Base-by-base conservation (phyloP, 495 filamentous ascomycete species). In the Annulohypoxylon bovei region DNA sequence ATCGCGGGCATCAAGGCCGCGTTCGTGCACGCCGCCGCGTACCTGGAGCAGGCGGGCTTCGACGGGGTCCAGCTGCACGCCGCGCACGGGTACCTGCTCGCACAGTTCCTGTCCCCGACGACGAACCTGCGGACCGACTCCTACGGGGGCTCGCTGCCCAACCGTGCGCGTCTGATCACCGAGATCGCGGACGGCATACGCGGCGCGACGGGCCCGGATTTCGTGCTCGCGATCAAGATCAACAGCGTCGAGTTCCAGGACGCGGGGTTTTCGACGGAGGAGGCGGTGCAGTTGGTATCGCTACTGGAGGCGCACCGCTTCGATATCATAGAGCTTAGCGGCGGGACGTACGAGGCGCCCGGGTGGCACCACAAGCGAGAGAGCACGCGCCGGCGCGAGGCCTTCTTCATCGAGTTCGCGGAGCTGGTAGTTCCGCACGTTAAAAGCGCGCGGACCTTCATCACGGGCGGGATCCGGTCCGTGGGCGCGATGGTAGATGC, bases 221-320 rank as follows among this genome's bases (percentile, higher is more conserved):
- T 91, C 79, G 83, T 89, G 37, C 70, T 92, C 32, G 81, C 82
- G 39, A 88, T 90, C 77, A 92, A 92, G 79, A 79, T 92, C 74
- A 92, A 92, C 78, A 88, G 83, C 72, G 88, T 90, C 67, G 88
- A 92, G 75, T 90, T 90, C 76, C 87, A 92, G 73, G 70, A 70
- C 23, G 77, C 81, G 14, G 89, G 88, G 9, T 86, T 91, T 73
- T 63, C 81, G 35, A 75, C 85, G 6, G 82, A 85, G 16, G 89
- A 91, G 49, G 85, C 85, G 7, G 80, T 79, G 62, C 62, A 80
- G n/a, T 79, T 91, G 1, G 88, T 87, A 70, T 68, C 76, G 47
- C 75, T 81, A 12, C 82, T 91, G 5, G 89, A 92, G 70, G 59
- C 77, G 37, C 79, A 82, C 56, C 35, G 73, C 8, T 88, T 91